These are phyloP conservation scores for Diaporthe sp. DNA, from an alignment of 2,329 filamentous ascomycete species.

Conservation along the genomic window DNA sequence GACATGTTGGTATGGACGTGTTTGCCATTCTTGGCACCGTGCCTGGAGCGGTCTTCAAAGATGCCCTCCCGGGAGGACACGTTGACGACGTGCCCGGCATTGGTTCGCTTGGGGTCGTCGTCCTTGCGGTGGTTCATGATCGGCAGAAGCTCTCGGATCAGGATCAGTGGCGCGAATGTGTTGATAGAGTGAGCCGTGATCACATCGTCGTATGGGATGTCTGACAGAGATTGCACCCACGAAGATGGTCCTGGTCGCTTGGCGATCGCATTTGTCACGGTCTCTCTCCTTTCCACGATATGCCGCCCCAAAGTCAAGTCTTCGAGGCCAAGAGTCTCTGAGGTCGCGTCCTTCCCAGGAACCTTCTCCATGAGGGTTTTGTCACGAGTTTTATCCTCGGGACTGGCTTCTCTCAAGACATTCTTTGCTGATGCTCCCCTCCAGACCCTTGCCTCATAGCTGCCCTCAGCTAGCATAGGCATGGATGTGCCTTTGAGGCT, in stretches of 20 bases:
- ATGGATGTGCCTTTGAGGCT: not conserved
- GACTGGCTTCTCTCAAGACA: not conserved
- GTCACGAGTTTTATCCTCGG: not conserved
- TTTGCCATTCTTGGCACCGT: slow-evolving; percentile 42
- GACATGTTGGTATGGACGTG: slow-evolving; percentile 53
- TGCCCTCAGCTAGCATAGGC: not conserved
- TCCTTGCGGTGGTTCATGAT: slow-evolving; percentile 39
- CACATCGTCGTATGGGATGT: slow-evolving; percentile 52
- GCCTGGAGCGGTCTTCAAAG: slow-evolving; percentile 40
- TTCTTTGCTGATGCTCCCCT: not conserved
- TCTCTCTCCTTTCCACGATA: not conserved
- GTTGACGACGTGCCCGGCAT: not conserved
- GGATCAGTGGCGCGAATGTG: slow-evolving; percentile 50
- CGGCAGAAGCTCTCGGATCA: slow-evolving; percentile 49
- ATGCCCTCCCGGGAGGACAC: slow-evolving; percentile 50
- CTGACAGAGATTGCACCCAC: slow-evolving; percentile 46
- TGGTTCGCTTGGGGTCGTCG: too few relatives aligned
- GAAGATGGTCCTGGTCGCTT: slow-evolving; percentile 41
- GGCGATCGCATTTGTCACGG: not conserved
- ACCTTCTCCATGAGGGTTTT: not conserved
- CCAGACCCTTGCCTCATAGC: slow-evolving; percentile 3
- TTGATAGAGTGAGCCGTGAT: slow-evolving; percentile 50
- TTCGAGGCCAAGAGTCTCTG: not conserved
- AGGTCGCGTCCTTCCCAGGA: not conserved
- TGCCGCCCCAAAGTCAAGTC: not conserved